Base-by-base conservation (phyloP, 441 rosid genomes). In the Gossypium gossypioides region DNA sequence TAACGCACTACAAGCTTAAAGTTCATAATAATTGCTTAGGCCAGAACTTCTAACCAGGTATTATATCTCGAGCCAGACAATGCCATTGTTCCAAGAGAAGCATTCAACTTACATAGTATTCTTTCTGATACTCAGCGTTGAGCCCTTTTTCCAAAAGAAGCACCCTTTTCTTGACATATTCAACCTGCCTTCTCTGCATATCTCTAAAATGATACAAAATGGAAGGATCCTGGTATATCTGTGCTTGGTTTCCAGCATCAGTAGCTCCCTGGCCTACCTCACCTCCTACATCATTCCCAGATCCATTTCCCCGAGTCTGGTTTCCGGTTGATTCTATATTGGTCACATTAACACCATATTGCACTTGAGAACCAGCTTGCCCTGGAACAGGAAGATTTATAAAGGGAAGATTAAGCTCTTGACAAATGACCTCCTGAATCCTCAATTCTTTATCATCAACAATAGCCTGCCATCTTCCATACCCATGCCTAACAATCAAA, bases 381-480 rank as follows among this genome's bases (percentile, higher is more conserved):
- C 95, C 98, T 3, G 83, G 82, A 74, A 83, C 77, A 62, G 96
- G 89, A 73, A 87, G 80, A 79, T 82, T 90, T 79, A 88, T 74
- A n/a, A 79, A 76, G 37, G 92, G 91, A 70, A 92, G 93, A 80
- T 86, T 90, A 82, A 96, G 60, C 80, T 92, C 99, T 78, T 87
- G 90, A 83, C 96, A 91, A 72, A 96, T 90, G 74, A 91, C 72
- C 77, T 92, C 96, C 81, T 88, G 98, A 75, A 96, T 78, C 83
- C 80, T 86, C 85, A 92, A 77, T 72, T 87, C 99, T 81, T 85
- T 89, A 82, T 96, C 97, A 81, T 96, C 98, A 73, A 92, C 91
- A 73, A 96, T 96, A 51, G 98, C 97, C 86, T 92, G 99, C 99
- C 99, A 92, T 80, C 95, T 88, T 82, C 99, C 99, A 60, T 92